phyloP scores from a whole-genome alignment of 139 green algal species.

The Closterium sp. region DNA sequence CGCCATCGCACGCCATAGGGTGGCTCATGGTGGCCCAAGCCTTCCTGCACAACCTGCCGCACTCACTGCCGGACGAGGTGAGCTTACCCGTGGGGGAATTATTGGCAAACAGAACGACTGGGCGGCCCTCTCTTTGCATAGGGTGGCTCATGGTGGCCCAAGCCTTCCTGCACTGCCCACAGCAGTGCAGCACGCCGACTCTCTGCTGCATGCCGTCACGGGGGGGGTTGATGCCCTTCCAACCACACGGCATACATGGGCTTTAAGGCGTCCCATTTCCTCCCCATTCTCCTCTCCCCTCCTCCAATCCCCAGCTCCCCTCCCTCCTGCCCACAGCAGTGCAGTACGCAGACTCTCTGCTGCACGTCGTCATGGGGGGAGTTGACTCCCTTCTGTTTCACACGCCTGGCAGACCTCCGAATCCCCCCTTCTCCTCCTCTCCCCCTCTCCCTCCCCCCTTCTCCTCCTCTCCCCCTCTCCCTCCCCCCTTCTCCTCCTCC shows the following conservation, averaged over 20 bases:
- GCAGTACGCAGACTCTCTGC: slow-evolving; percentile 15
- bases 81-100: too few relatives aligned
- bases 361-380: slow-evolving; percentile 18
- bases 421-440: not conserved
- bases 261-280: not conserved
- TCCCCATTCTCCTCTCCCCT: not conserved
- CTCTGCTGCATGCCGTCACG: slow-evolving; percentile 10
- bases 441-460: not conserved
- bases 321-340: not conserved
- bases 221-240: not conserved
- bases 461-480: not conserved
- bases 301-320: not conserved
- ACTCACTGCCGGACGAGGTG: not conserved
- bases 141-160: too few relatives aligned
- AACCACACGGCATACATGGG: too few relatives aligned
- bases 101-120: too few relatives aligned
- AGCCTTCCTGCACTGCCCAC: too few relatives aligned
- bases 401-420: not conserved
- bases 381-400: not conserved
- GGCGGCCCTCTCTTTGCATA: too few relatives aligned
- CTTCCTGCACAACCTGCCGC: not conserved
- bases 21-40: not conserved
- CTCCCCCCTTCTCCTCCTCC: not conserved
- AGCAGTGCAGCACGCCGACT: too few relatives aligned
- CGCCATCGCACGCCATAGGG: not conserved